Evolutionary conservation across 495 filamentous ascomycete genomes (phyloP), one percentile per base, ranked within the genome.

Genomic region (Neurospora tetrasperma): DNA sequence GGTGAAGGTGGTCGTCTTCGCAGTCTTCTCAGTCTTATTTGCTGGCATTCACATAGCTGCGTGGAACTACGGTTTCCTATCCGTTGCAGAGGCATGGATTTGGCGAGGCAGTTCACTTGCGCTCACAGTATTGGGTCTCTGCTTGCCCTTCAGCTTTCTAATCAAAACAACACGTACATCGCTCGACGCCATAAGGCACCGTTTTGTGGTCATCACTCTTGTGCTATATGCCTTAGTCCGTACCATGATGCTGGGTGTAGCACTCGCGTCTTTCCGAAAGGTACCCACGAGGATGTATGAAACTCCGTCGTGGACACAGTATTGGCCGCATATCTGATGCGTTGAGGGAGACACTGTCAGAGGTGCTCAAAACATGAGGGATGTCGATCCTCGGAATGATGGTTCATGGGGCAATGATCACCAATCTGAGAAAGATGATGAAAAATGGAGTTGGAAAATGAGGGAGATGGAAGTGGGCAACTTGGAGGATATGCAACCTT

Each of bases 1-100:
- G 0, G 0, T 27, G 2, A 1, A 27, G 0, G 0, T 4, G 14
- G 0, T 14, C 5, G 0, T 7, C 20, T 14, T 59, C 0, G 2
- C 7, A 1, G 48, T 5, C 20, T 7, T 31, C 12, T 27, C 23
- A 3, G 20, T 59, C 2, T 14, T 31, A 4, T 62, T 62, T 16
- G 7, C 48, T 2, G 48, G 23, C 12, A 62, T 62, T 0, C 48
- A 62, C 48, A 62, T 31, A 3, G 23, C 48, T 14, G 48, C 48
- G 48, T 62, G 23, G 48, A 62, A 62, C 48, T 62, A 31, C 12
- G 8, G 23, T 62, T 31, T 31, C 48, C 23, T 5, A 27, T 62
- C 48, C 12, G 0, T 16, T 14, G 23, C 48, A 8, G 48, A 62
- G 23, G 12, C 48, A 1, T 62, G 48, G 48, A 31, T 59, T 59